Evolutionary conservation across 2,329 filamentous ascomycete genomes (phyloP).

Genomic region (Pleoardoris graminearum): DNA sequence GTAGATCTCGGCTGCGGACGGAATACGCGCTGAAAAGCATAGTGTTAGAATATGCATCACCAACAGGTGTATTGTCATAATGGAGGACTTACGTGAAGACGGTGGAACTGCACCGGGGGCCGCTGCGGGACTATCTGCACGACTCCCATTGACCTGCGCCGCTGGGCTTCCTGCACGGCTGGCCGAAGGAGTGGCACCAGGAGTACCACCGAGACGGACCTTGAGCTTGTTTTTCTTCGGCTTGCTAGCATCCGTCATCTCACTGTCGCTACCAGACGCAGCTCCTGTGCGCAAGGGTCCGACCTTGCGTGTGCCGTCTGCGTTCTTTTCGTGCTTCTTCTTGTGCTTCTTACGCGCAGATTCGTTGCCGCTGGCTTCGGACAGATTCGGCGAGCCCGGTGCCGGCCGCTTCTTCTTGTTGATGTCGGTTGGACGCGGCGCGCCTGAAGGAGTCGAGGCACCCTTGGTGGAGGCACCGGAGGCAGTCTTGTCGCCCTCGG

Average conservation of each 20-base stretch:
- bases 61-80: background rate
- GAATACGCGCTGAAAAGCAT: conserved; percentile 31
- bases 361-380: conserved; percentile 90
- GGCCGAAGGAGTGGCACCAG: conserved; percentile 62
- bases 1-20: conserved; percentile 51
- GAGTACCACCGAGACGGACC: conserved; percentile 56
- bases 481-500: conserved; percentile 49
- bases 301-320: conserved; percentile 31
- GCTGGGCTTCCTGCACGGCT: conserved; percentile 57
- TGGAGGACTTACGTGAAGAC: conserved; percentile 9
- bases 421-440: conserved; percentile 54
- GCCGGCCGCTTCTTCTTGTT: conserved; percentile 77
- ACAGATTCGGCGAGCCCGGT: conserved; percentile 81
- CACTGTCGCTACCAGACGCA: conserved; percentile 71
- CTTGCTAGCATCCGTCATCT: conserved; percentile 69
- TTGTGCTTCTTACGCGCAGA: conserved; percentile 74
- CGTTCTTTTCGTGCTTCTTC: conserved; percentile 41
- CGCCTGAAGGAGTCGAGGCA: conserved; percentile 66
- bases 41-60: background rate
- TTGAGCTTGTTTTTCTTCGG: conserved; percentile 63
- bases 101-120: conserved; percentile 11
- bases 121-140: conserved; percentile 34
- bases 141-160: conserved; percentile 33
- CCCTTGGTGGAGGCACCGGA: conserved; percentile 70
- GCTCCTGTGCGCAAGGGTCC: conserved; percentile 43